These are phyloP conservation scores for Protomyces arabidopsidicola DNA, from an alignment of 1,139 yeast genomes.

Conservation along the genomic window DNA sequence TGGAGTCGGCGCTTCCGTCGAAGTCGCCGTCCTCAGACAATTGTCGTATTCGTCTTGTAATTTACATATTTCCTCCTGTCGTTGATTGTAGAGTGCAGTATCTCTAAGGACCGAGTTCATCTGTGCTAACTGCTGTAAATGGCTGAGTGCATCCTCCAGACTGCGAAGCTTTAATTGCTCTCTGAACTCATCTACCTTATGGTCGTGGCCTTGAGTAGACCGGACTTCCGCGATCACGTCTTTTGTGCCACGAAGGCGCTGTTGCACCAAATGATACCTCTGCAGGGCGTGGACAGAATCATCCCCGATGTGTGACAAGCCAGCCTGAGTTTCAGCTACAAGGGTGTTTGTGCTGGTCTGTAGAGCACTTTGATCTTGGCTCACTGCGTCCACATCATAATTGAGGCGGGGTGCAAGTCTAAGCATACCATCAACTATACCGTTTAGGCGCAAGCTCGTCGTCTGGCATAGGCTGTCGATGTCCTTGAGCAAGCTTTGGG, in stretches of 20 bases:
- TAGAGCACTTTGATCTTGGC: neutral
- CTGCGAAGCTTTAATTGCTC: neutral
- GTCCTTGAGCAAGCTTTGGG: too few relatives aligned
- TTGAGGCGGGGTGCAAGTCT: neutral
- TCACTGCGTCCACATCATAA: neutral
- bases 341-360: neutral
- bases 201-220: neutral
- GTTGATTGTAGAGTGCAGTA: neutral
- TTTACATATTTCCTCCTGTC: neutral
- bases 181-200: neutral
- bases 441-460: neutral
- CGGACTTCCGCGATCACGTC: neutral
- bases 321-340: neutral
- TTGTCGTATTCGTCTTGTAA: neutral
- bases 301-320: neutral
- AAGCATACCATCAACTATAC: neutral
- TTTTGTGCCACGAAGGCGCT: neutral
- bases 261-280: neutral
- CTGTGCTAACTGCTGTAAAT: neutral
- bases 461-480: too few relatives aligned
- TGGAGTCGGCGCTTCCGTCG: neutral
- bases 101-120: neutral
- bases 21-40: neutral
- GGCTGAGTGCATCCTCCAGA: neutral
- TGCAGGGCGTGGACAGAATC: neutral